Base-by-base conservation (phyloP, 805 yeast species). In the Candida sithepensis region DNA sequence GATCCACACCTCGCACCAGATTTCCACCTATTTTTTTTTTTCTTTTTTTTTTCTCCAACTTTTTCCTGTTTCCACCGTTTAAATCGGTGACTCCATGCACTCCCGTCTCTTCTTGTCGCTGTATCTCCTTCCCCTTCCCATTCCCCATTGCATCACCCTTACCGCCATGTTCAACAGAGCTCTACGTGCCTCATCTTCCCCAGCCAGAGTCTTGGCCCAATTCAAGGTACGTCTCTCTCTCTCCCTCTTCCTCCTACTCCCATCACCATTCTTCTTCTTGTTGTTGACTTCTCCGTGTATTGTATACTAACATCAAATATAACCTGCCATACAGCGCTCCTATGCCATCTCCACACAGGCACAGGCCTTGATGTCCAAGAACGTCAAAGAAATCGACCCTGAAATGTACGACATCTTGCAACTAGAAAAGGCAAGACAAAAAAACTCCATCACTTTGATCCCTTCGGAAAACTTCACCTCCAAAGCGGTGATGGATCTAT, bases 381-480 rank as follows among this genome's bases (percentile, higher is more conserved):
- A 73, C 61, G 46, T 79, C 37, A 61, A 63, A 52, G 88, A 84
- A 47, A 79, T 83, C 53, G 95, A 87, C 68, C 94, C 94, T 36
- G 91, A 85, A 65, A 85, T 86, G 68, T 84, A 82, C 46, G 73
- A 73, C 37, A 84, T 86, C 68, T 77, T 86, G 62, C 72, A 76
- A 59, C 85, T 83, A 66, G 99, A 94, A 73, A 85, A 84, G 66
- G 75, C 75, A 58, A 89, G 99, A 77, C 99, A 94, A 77, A 85
- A 82, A 69, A 90, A 88, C 70, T 91, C 97, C 39, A 85, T 94
- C 60, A 92, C 88, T 41, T 79, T 94, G 68, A 94, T 94, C 69
- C 96, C 99, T 28, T 88, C 96, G 46, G 99, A 94, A 75, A 94
- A 94, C 73, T 91, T 92, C 77, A 94, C 99, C 48, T 87, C 97